These are phyloP conservation scores for Chytriomyces sp. DNA, from an alignment of 192 early-diverging fungal species.

Conservation along the genomic window DNA sequence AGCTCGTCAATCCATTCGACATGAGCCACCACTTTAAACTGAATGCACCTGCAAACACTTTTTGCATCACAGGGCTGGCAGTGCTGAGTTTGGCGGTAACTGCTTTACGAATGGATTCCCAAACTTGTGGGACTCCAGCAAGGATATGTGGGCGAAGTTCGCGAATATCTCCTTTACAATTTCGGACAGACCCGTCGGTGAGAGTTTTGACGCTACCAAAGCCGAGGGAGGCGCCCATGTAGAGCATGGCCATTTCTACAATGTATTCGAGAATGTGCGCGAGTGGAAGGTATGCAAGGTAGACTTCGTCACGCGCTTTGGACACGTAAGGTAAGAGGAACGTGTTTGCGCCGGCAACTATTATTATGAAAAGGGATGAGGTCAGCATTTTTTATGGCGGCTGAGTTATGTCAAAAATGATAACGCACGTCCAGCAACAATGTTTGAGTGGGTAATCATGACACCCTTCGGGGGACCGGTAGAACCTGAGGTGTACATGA, in stretches of 20 bases:
- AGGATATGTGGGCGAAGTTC: slow-evolving; percentile 73
- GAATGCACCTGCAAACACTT: slow-evolving; percentile 83
- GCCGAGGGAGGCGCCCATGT: slow-evolving; percentile 60
- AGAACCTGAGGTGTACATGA: slow-evolving; percentile 86
- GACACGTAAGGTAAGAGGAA: slow-evolving; percentile 66
- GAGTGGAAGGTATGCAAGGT: slow-evolving; percentile 76
- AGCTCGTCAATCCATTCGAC: slow-evolving; percentile 51
- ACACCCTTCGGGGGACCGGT: slow-evolving; percentile 89
- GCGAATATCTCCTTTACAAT: slow-evolving; percentile 54
- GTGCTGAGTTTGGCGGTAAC: slow-evolving; percentile 69
- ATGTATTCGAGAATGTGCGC: slow-evolving; percentile 90
- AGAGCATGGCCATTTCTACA: slow-evolving; percentile 75
- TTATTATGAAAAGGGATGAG: not conserved
- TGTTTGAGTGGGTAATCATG: slow-evolving; percentile 78
- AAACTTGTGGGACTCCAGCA: slow-evolving; percentile 72
- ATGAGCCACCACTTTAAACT: not conserved
- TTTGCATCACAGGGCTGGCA: slow-evolving; percentile 59
- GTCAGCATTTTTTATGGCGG: not conserved
- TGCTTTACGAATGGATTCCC: slow-evolving; percentile 53
- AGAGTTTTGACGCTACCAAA: slow-evolving; percentile 72
- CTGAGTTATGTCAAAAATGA: not conserved
- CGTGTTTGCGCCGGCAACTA: slow-evolving; percentile 45
- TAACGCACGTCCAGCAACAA: slow-evolving; percentile 67
- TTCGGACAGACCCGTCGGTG: slow-evolving; percentile 57
- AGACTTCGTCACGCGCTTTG: slow-evolving; percentile 52